Conservation (phyloP, 1,139 yeast genomes). For the Saccharomyces hybrid region DNA sequence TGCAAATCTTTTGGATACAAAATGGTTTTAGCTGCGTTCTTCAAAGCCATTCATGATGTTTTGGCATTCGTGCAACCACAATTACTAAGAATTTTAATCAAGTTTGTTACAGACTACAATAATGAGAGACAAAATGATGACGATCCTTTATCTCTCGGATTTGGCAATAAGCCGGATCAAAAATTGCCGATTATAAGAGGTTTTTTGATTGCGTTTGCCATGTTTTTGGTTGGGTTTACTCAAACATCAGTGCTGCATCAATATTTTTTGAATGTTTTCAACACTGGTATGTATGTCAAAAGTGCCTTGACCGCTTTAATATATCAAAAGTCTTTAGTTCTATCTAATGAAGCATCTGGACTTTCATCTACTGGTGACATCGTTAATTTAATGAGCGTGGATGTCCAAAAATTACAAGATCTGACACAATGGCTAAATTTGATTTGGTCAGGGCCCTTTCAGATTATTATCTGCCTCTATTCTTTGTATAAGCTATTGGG, state of each 20-base stretch:
- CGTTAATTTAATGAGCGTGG: conserved; percentile 94
- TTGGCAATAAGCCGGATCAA: conserved; percentile 21
- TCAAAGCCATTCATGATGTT: conserved; percentile 69
- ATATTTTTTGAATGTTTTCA: conserved; percentile 83
- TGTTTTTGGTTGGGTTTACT: conserved; percentile 74
- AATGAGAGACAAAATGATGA: conserved; percentile 31
- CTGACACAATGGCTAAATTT: conserved; percentile 79
- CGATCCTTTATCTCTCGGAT: conserved; percentile 10
- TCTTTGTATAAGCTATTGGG: conserved; percentile 75
- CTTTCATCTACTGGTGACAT: conserved; percentile 90
- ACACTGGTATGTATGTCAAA: conserved; percentile 83
- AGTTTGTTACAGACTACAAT: conserved; percentile 73
- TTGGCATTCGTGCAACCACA: conserved; percentile 89
- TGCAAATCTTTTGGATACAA: conserved; percentile 61
- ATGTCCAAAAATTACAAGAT: conserved; percentile 89
- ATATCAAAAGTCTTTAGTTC: conserved; percentile 68
- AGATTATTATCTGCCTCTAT: conserved; percentile 67
- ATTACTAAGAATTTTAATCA: conserved; percentile 62
- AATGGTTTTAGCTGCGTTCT: conserved; percentile 65
- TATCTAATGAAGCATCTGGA: conserved; percentile 79
- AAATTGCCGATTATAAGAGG: conserved; percentile 63
- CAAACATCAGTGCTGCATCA: conserved; percentile 89
- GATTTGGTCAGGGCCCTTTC: conserved; percentile 96
- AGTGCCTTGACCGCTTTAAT: conserved; percentile 72
- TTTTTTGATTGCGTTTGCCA: conserved; percentile 67